Evolutionary conservation across 306 rosid genomes (phyloP).

Genomic region (Cucumis cinereus): DNA sequence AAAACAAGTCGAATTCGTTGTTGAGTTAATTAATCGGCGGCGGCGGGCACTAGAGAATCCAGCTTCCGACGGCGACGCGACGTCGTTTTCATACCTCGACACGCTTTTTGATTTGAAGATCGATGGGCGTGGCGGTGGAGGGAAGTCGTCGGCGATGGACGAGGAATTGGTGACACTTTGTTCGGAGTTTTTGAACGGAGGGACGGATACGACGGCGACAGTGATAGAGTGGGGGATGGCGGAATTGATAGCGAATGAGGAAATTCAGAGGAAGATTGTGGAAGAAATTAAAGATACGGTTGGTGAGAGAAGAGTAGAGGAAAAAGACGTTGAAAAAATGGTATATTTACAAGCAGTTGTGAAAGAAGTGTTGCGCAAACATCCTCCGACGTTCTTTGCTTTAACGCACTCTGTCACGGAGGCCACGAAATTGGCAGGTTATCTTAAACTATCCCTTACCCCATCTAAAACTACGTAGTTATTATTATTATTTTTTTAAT

Average conservation of each 20-base stretch:
- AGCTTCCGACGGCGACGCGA: constrained; percentile 45
- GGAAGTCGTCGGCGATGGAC: constrained; percentile 34
- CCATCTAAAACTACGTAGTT: no score
- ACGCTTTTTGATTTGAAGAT: constrained; percentile 58
- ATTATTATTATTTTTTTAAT: no score
- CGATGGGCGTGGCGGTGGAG: constrained; percentile 30
- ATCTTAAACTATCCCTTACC: not conserved
- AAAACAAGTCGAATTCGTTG: constrained; percentile 41
- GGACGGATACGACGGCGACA: constrained; percentile 85
- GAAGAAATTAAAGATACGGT: constrained; percentile 1
- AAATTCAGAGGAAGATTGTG: not conserved
- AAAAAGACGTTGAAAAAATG: constrained; percentile 66
- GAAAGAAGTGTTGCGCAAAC: constrained; percentile 62
- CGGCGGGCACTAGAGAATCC: constrained; percentile 47
- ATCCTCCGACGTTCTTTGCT: constrained; percentile 73
- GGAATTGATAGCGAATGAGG: constrained; percentile 24
- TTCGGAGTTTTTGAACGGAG: constrained; percentile 87
- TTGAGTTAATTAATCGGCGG: constrained; percentile 45
- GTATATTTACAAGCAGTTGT: constrained; percentile 59
- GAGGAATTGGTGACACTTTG: constrained; percentile 56
- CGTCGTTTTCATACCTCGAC: constrained; percentile 82
- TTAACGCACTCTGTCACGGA: constrained; percentile 71
- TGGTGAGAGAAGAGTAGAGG: constrained; percentile 46
- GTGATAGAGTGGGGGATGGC: constrained; percentile 90
- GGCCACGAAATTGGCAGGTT: constrained; percentile 47